These are phyloP conservation scores for Castanea sativa DNA, from an alignment of 306 rosid genomes.

Conservation along the genomic window DNA sequence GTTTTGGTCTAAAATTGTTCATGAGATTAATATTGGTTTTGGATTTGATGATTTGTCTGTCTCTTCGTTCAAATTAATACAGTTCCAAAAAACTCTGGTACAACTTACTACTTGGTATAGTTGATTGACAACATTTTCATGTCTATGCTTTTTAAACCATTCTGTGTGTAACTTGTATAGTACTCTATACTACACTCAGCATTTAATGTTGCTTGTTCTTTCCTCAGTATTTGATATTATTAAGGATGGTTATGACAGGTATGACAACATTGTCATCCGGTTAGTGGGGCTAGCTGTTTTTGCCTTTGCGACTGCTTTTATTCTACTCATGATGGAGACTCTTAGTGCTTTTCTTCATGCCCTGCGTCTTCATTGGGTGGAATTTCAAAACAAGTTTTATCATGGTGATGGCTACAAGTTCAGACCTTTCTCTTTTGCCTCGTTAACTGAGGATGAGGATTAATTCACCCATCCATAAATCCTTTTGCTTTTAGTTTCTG, in stretches of 20 bases:
- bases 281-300: constrained; percentile 86
- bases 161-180: neutral
- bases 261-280: constrained; percentile 75
- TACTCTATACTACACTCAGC: neutral
- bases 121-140: neutral
- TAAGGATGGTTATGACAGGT: constrained; percentile 55
- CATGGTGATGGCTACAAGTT: constrained; percentile 95
- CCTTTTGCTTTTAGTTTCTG: constrained; percentile 15
- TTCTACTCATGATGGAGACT: constrained; percentile 98
- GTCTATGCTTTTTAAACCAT: neutral
- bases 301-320: constrained; percentile 95
- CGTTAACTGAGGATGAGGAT: constrained; percentile 78
- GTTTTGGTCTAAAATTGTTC: neutral
- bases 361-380: constrained; percentile 99
- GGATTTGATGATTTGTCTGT: neutral
- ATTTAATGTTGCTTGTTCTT: neutral
- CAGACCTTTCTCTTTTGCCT: constrained; percentile 84
- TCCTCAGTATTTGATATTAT: constrained; percentile 19
- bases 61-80: neutral
- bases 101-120: neutral
- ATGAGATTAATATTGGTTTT: neutral
- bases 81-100: neutral
- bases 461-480: constrained; percentile 29
- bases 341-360: constrained; percentile 99
- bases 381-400: constrained; percentile 94